phyloP scores from a whole-genome alignment of 805 yeast species.

The Wickerhamia fluorescens region DNA sequence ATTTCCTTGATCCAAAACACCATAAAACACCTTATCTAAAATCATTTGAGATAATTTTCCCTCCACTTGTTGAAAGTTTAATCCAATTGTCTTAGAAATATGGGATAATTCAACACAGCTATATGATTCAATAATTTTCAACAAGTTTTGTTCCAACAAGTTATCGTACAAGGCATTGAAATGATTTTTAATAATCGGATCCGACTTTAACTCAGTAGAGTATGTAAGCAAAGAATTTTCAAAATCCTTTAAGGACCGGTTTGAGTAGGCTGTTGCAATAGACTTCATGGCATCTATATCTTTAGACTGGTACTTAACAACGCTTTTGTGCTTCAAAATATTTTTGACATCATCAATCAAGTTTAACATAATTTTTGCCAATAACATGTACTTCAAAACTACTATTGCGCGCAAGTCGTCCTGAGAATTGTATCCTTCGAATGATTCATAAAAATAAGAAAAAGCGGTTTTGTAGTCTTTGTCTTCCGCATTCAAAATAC shows the following conservation, averaged over 20 bases:
- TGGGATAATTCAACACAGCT: conserved; percentile 92
- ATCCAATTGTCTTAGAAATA: conserved; percentile 79
- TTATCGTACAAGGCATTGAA: conserved; percentile 90
- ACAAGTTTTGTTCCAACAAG: conserved; percentile 83
- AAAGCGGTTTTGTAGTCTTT: conserved; percentile 94
- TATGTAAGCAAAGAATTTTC: conserved; percentile 74
- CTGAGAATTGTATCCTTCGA: conserved; percentile 79
- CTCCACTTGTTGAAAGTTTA: conserved; percentile 83
- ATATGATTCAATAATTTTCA: conserved; percentile 93
- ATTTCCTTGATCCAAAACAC: conserved; percentile 96
- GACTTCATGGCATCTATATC: conserved; percentile 96
- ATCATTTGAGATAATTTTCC: conserved; percentile 95
- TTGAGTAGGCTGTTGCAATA: conserved; percentile 80
- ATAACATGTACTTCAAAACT: conserved; percentile 84
- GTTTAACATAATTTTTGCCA: conserved; percentile 90
- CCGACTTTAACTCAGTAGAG: conserved; percentile 70
- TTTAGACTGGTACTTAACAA: conserved; percentile 63
- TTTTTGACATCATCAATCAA: conserved; percentile 78
- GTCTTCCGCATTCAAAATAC: conserved; percentile 93
- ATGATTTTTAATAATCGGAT: conserved; percentile 84
- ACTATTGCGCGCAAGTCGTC: conserved; percentile 55
- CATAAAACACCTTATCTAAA: conserved; percentile 88
- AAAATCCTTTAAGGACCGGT: conserved; percentile 86
- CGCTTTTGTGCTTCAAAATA: conserved; percentile 65
- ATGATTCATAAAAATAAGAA: conserved; percentile 91